phyloP scores from a whole-genome alignment of 2,329 filamentous ascomycete species.

The Penicillium expansum region DNA sequence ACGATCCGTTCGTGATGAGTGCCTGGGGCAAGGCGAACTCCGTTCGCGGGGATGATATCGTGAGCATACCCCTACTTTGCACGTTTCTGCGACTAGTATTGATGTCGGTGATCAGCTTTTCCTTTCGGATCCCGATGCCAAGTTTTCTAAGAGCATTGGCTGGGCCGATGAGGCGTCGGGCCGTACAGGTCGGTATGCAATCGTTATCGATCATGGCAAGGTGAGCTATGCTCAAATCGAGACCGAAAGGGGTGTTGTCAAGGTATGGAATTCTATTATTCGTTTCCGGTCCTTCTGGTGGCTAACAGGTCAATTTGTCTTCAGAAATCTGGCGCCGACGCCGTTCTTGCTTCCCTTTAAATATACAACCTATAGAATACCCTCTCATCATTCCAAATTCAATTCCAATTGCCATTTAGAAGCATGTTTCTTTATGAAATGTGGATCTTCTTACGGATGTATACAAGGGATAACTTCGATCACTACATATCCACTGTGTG shows the following conservation, averaged over 20 bases:
- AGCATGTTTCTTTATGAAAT: background rate
- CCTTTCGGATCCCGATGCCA: conserved; percentile 66
- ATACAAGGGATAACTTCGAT: background rate
- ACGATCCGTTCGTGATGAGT: conserved; percentile 81
- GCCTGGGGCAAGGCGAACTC: conserved; percentile 85
- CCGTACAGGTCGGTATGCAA: conserved; percentile 72
- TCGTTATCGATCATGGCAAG: conserved; percentile 78
- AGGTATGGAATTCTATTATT: conserved; percentile 26
- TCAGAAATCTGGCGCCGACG: conserved; percentile 34
- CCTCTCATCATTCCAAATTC: background rate
- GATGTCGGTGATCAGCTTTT: conserved; percentile 57
- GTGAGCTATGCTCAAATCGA: conserved; percentile 76
- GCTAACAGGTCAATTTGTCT: background rate
- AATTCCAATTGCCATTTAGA: background rate
- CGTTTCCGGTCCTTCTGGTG: background rate
- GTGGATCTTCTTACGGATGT: background rate
- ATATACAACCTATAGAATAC: background rate
- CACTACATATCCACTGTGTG: background rate
- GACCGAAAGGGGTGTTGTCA: conserved; percentile 39
- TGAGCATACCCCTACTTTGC: conserved; percentile 27
- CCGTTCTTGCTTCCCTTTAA: conserved; percentile 35
- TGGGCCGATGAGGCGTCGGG: conserved; percentile 60
- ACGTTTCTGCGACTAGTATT: background rate
- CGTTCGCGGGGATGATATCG: conserved; percentile 66
- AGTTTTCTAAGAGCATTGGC: conserved; percentile 72